These are phyloP conservation scores for Lathyrus aphaca DNA, from an alignment of 306 rosid species.

Conservation along the genomic window DNA sequence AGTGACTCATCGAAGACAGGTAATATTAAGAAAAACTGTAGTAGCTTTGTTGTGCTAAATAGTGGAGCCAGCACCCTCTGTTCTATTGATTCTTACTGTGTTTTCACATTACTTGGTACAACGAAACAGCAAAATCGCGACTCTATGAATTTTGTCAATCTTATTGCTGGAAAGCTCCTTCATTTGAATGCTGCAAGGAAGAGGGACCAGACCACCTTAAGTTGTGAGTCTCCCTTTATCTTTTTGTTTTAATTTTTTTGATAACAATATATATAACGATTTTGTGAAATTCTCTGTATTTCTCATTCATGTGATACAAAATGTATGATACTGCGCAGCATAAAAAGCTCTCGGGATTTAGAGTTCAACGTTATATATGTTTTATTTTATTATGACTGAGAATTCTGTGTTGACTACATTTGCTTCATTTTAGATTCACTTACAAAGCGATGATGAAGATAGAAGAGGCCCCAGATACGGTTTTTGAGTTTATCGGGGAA, in stretches of 20 bases:
- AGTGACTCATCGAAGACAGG: conserved; percentile 48
- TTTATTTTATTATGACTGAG: not conserved
- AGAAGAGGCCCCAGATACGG: conserved; percentile 56
- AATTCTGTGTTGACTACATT: conserved; percentile 24
- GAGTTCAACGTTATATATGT: not conserved
- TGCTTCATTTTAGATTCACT: conserved; percentile 60
- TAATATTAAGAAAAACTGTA: conserved; percentile 35
- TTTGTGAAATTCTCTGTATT: not conserved
- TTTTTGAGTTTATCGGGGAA: conserved; percentile 62
- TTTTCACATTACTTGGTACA: conserved; percentile 45
- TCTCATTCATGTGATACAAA: not conserved
- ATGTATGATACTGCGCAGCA: not conserved
- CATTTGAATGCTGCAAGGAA: conserved; percentile 71
- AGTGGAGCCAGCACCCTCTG: not conserved
- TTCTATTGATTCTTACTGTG: conserved; percentile 27
- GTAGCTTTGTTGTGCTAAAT: conserved; percentile 33
- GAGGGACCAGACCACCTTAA: conserved; percentile 83
- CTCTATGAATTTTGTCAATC: conserved; percentile 70
- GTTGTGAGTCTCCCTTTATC: conserved; percentile 43
- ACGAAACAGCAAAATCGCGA: conserved; percentile 62
- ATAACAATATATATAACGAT: not conserved
- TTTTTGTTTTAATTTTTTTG: conserved; percentile 22
- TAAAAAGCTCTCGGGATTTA: not conserved
- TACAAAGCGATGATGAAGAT: conserved; percentile 62
- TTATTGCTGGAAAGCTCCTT: conserved; percentile 69